phyloP scores from a whole-genome alignment of 352 stramenopile species.

The Pythium coloratum region DNA sequence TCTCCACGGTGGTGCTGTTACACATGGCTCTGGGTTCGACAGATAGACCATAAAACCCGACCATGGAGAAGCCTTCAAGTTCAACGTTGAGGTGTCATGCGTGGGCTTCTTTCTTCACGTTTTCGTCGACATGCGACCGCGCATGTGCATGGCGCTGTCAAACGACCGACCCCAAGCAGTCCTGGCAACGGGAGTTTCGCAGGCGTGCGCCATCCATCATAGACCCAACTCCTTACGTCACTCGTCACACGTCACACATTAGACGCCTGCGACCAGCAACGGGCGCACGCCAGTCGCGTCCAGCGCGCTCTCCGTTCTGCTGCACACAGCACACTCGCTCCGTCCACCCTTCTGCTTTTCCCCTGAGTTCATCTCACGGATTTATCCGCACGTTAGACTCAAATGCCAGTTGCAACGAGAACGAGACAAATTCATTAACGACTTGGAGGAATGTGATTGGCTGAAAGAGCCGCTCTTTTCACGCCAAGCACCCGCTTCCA shows the following conservation, averaged over 20 bases:
- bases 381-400: neutral
- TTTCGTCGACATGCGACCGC: neutral
- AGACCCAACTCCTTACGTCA: neutral
- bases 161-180: neutral
- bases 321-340: neutral
- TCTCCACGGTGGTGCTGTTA: conserved; percentile 3
- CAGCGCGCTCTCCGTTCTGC: neutral
- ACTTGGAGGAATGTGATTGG: neutral
- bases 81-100: neutral
- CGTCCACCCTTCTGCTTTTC: neutral
- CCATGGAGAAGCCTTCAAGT: neutral
- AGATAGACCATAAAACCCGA: neutral
- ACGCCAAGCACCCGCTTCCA: neutral
- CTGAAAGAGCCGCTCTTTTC: neutral
- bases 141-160: neutral
- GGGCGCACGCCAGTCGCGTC: neutral
- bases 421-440: neutral
- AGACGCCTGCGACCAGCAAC: neutral
- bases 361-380: neutral
- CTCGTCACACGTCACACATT: neutral
- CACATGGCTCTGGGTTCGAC: neutral
- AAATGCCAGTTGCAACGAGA: neutral
- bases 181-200: neutral
- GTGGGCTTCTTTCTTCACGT: neutral
- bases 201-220: neutral